Evolutionary conservation across 371 early-diverging fungal genomes (phyloP), one percentile per base, ranked within the genome.

Genomic region (Polyrhizophydium stewartii): DNA sequence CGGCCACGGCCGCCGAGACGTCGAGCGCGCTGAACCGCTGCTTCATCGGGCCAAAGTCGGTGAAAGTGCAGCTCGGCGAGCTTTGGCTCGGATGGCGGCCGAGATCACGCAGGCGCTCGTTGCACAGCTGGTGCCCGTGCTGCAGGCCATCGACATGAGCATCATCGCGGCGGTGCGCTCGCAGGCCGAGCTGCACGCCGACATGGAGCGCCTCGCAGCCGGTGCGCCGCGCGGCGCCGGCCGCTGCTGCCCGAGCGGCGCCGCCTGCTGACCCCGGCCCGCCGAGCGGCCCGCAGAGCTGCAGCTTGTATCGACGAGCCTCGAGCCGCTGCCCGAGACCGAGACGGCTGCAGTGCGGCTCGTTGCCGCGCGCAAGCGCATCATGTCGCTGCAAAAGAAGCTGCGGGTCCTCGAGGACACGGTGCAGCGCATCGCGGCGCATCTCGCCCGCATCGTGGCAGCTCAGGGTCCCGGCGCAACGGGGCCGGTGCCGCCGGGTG

Each of bases 21-120:
- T 96, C 96, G 40, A 94, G 75, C 3, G 92, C 88, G 27, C 89
- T 86, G 69, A 96, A 94, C 59, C 93, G 87, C 30, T 70, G 71
- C 63, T 80, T 80, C 75, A 75, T 76, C 24, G 66, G 27, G 50
- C 19, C 12, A 28, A 51, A 6, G 52, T 5, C 27, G 33, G 21
- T 35, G 35, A 13, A 43, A 21, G 12, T n/a, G n/a, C n/a, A 13
- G 19, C 38, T 16, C 16, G 16, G 10, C 38, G 7, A 10, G 38
- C 38, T 37, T 6, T 37, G 38, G 10, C 38, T 10, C 16, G 38
- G 50, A 49, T 6, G 50, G 27, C 21, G 10, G 16, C 52, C 27
- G 3, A 51, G 13, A 7, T 28, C 52, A 13, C 21, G 28, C 31
- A 17, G 33, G 52, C 31, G 21, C 52, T 51, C 2, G 52, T 51